Base-by-base conservation (phyloP, 306 rosid species). In the Lathyrus sativus region DNA sequence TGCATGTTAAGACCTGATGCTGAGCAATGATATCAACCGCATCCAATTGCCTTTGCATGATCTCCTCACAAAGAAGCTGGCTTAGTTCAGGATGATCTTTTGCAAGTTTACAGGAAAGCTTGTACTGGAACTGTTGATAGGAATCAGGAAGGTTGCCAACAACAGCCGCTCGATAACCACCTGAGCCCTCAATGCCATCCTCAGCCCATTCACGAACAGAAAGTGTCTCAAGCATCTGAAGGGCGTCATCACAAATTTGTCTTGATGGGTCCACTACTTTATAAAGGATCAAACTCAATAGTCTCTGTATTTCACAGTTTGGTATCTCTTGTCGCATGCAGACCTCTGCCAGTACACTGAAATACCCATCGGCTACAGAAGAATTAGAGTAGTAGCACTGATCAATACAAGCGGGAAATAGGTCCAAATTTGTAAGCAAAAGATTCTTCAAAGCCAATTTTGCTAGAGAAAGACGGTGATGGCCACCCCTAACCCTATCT, bases 61-160 rank as follows among this genome's bases (percentile, higher is more conserved):
- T 95, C 84, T 95, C 99, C 84, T 95, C 99, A 15, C 99, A 95
- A 11, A 95, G 97, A 65, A 86, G 97, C 85, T 95, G 97, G 81
- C 99, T 95, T 82, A 95, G 80, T 70, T 87, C 96, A 26, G 99
- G 99, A 78, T 90, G 99, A 83, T 90, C 97, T 88, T 95, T 95
- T 58, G 99, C 99, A 74, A 95, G 99, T 79, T 95, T 95, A 81
- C 95, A 90, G 28, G 99, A 95, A 78, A 95, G 97, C 89, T 95
- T 95, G 83, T 88, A 95, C 60, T 95, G 99, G 74, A 95, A 95
- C 75, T 95, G 99, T 77, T 95, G 99, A 78, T 95, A 95, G 11
- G 99, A 95, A 85, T 95, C 99, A 56, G 99, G 99, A 73, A 95
- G 99, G 76, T 95, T 95, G 69, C 99, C 99, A 67, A 95, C 99